phyloP scores from a whole-genome alignment of 345 rosid genomes.

The Melastoma malabathricum region DNA sequence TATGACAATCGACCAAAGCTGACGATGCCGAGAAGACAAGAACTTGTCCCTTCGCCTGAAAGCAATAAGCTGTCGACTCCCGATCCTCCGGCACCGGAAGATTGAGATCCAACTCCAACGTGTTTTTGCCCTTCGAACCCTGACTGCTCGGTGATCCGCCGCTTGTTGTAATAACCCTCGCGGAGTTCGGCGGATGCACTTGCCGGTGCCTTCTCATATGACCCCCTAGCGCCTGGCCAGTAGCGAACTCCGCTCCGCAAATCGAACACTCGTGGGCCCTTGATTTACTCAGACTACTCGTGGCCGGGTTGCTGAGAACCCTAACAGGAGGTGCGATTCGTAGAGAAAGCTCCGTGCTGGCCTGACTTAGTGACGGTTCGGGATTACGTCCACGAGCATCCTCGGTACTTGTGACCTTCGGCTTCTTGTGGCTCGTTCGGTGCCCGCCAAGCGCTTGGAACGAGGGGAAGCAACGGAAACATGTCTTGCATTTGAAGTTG shows the following conservation, averaged over 20 bases:
- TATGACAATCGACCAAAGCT: constrained; percentile 51
- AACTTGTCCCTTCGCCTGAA: constrained; percentile 22
- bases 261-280: constrained; percentile 77
- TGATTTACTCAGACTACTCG: constrained; percentile 6
- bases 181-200: constrained; percentile 2
- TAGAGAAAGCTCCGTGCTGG: constrained; percentile 39
- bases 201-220: constrained; percentile 89
- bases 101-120: constrained; percentile 40
- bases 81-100: constrained; percentile 43
- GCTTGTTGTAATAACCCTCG: constrained; percentile 2
- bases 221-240: constrained; percentile 95
- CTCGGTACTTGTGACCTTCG: constrained; percentile 9
- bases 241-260: constrained; percentile 68
- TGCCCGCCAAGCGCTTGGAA: constrained; percentile 98
- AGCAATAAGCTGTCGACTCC: constrained; percentile 12
- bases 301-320: not conserved
- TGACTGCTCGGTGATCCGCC: constrained; percentile 11
- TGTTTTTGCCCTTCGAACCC: constrained; percentile 30
- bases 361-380: not conserved
- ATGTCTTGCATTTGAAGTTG: constrained; percentile 69
- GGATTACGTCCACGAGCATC: not conserved
- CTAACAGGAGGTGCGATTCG: constrained; percentile 15
- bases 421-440: constrained; percentile 84
- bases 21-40: constrained; percentile 45
- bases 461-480: constrained; percentile 62